Base-by-base conservation (phyloP, 768 basidiomycete species). In the Porpolomopsis calyptriformis region DNA sequence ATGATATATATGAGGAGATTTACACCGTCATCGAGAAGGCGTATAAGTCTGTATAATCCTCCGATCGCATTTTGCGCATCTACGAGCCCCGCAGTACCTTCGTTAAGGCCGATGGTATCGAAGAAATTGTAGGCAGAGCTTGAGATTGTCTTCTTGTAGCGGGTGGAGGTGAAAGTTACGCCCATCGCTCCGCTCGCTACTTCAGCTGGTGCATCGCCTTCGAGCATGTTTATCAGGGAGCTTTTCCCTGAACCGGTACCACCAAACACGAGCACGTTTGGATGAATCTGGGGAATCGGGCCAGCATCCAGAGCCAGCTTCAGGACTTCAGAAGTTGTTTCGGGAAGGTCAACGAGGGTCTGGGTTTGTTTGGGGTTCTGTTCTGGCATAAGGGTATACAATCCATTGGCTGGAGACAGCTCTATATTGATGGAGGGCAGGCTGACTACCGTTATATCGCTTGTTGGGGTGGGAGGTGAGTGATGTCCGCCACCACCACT, bases 1-100 rank as follows among this genome's bases (percentile, higher is more conserved):
- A 69, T 63, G 36, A 63, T 63, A 52, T 62, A 72, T 5, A 71
- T 49, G 29, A 72, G 64, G 27, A 72, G 58, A 55, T 58, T 61
- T 44, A 72, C 49, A 14, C 70, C 67, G 6, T 55, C 56, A 1
- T 60, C 45, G 12, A 73, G 56, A 6, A 53, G 59, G 12, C 56
- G 58, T 33, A 74, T 55, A 22, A 74, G 64, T 2, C 50, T 50
- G 38, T 58, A 61, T 45, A 67, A 52, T n/a, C 61, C 58, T 4
- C 31, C 44, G 26, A 60, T 55, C n/a, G 63, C 66, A 26, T 55
- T 56, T 29, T 61, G 57, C 1, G 64, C 55, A 3, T 60, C 51
- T 25, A 60, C 52, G 9, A 55, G 53, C 3, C 36, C 36, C 16
- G 8, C 36, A n/a, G 54, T 52, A 31, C 58, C 55, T 45, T 64